A percentile compares a stretch with the other conserved stretches of the same genome.
Conservation (phyloP, 257 asterid genomes). For the Salvia splendens region DNA sequence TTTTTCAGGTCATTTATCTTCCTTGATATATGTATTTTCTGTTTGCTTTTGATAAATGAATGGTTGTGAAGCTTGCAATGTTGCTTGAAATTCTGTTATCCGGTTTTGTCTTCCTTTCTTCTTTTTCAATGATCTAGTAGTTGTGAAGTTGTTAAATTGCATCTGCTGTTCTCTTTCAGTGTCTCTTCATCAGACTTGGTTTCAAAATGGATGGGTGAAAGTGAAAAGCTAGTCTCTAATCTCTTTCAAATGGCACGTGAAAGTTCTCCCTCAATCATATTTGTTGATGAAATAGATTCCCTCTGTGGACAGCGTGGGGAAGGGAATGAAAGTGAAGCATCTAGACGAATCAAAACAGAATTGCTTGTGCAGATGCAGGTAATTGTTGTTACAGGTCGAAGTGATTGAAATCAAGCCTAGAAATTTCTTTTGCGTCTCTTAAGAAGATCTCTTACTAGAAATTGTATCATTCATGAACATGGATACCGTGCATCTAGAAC, state of each 20-base stretch:
- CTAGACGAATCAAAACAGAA: slow-evolving; percentile 95
- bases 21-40: slow-evolving; percentile 6
- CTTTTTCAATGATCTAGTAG: slow-evolving; percentile 33
- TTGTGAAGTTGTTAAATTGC: slow-evolving; percentile 61
- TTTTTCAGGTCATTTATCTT: slow-evolving; percentile 72
- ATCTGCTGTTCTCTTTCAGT: slow-evolving; percentile 64
- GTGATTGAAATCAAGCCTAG: no score
- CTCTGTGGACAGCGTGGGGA: slow-evolving; percentile 95
- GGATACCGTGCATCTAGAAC: no score
- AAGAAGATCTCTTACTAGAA: no score
- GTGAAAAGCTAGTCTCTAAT: slow-evolving; percentile 97
- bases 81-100: slow-evolving; percentile 21
- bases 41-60: slow-evolving; percentile 7
- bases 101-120: slow-evolving; percentile 1
- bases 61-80: slow-evolving; percentile 12
- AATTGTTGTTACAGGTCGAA: neutral
- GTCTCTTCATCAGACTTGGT: slow-evolving; percentile 96
- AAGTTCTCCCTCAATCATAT: slow-evolving; percentile 93
- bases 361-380: slow-evolving; percentile 99
- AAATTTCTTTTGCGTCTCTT: no score
- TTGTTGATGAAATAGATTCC: slow-evolving; percentile 94
- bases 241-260: slow-evolving; percentile 99
- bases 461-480: no score
- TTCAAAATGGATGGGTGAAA: slow-evolving; percentile 99
- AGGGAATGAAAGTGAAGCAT: slow-evolving; percentile 99